Percentiles rank a stretch among this genome's conserved stretches.
These are phyloP conservation scores for Emericellopsis cladophorae DNA, from an alignment of 2,329 filamentous ascomycete species.

Conservation along the genomic window DNA sequence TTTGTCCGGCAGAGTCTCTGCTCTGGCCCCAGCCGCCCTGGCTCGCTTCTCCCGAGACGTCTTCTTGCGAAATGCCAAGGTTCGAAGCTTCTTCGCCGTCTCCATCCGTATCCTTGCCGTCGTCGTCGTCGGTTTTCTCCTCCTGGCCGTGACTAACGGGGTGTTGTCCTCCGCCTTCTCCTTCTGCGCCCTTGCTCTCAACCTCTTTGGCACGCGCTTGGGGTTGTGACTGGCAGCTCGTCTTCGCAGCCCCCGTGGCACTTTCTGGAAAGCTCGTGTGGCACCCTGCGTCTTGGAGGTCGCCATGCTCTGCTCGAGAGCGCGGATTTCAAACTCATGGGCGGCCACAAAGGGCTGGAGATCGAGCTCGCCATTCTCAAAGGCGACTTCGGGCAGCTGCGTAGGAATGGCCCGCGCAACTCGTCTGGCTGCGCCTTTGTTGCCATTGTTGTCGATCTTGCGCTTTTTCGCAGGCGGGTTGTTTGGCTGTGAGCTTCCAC, in stretches of 20 bases:
- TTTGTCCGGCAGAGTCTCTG: conserved; percentile 3
- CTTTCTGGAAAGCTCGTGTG: conserved; percentile 77
- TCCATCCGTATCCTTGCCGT: conserved; percentile 55
- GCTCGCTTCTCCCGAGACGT: conserved; percentile 22
- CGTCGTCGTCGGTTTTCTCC: conserved; percentile 47
- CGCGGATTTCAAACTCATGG: conserved; percentile 79
- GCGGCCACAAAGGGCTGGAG: conserved; percentile 73
- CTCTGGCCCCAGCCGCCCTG: conserved; percentile 9
- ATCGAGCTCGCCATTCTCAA: conserved; percentile 68
- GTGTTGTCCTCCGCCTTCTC: conserved; percentile 89
- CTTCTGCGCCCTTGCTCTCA: conserved; percentile 54
- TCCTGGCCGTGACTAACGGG: conserved; percentile 57
- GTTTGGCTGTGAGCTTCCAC: conserved; percentile 10
- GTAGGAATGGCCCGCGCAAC: conserved; percentile 36
- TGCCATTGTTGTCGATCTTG: conserved; percentile 4
- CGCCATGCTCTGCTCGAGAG: conserved; percentile 71
- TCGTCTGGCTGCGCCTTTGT: conserved; percentile 32
- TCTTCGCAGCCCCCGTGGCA: conserved; percentile 72
- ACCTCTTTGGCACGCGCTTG: conserved; percentile 69
- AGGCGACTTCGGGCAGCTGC: conserved; percentile 35
- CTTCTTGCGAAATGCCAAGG: conserved; percentile 46
- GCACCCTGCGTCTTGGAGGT: conserved; percentile 50
- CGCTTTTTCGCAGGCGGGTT: conserved; percentile 10
- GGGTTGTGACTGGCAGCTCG: conserved; percentile 93
- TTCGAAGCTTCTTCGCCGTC: conserved; percentile 58